Evolutionary conservation across 2,329 filamentous ascomycete genomes (phyloP).

Genomic region (Bipolaris oryzae): DNA sequence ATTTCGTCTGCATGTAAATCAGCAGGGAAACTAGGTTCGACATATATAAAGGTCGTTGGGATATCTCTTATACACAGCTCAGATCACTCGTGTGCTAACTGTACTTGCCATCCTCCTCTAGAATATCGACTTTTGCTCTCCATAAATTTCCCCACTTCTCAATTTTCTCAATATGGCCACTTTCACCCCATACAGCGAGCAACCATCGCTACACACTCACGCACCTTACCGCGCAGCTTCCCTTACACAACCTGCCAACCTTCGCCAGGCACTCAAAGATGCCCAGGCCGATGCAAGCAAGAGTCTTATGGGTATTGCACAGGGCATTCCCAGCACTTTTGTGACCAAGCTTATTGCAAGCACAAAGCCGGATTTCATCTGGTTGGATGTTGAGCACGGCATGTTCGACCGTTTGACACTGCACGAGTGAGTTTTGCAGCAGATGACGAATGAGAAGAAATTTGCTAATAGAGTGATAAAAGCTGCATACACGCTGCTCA

Average conservation of each 20-base stretch:
- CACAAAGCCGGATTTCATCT: constrained; percentile 38
- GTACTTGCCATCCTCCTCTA: neutral
- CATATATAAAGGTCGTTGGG: neutral
- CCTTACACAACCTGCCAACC: constrained; percentile 33
- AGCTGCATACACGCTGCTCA: constrained; percentile 37
- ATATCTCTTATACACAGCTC: neutral
- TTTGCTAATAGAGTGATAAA: neutral
- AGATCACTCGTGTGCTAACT: neutral
- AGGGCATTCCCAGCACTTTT: constrained; percentile 34
- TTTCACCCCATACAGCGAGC: constrained; percentile 31
- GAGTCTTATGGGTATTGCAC: constrained; percentile 33
- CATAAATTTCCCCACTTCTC: neutral
- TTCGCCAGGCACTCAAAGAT: constrained; percentile 29
- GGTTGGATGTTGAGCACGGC: constrained; percentile 37
- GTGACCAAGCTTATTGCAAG: constrained; percentile 35
- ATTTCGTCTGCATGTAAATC: neutral
- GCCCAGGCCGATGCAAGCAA: constrained; percentile 31
- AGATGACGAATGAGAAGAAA: neutral
- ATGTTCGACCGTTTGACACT: constrained; percentile 36
- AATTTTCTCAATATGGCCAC: constrained; percentile 18
- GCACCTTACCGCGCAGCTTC: constrained; percentile 31
- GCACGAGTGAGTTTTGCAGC: constrained; percentile 27
- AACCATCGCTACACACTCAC: constrained; percentile 29
- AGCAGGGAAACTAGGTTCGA: neutral
- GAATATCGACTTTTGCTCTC: neutral